Percentiles rank a stretch among this genome's conserved stretches.
Evolutionary conservation across 805 yeast genomes (phyloP).

Genomic region (Candida parachauliodes): DNA sequence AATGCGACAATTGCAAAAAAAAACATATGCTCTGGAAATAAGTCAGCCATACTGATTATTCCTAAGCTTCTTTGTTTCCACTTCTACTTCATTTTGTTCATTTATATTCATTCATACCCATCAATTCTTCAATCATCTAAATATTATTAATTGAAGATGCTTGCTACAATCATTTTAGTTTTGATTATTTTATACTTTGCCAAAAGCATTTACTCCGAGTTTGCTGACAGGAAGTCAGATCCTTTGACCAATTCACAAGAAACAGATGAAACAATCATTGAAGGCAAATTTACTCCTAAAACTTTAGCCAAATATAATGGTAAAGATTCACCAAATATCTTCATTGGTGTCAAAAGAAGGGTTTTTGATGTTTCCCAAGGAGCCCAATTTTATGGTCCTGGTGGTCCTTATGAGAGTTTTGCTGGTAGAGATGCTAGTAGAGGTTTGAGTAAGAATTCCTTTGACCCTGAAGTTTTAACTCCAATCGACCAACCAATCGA

Average conservation of each 20-base stretch:
- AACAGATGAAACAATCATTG: constrained; percentile 30
- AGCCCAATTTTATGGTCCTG: constrained; percentile 87
- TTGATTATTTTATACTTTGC: constrained; percentile 29
- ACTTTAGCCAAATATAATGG: constrained; percentile 79
- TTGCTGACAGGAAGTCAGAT: constrained; percentile 15
- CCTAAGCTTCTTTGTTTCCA: not conserved
- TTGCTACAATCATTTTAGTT: constrained; percentile 28
- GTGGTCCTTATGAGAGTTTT: constrained; percentile 90
- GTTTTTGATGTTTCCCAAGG: constrained; percentile 84
- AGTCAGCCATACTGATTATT: too few relatives aligned
- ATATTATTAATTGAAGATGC: constrained; percentile 13
- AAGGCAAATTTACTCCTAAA: constrained; percentile 65
- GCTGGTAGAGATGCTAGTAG: constrained; percentile 96
- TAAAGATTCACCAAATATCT: constrained; percentile 71
- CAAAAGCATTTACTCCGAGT: constrained; percentile 25
- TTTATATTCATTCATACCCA: not conserved
- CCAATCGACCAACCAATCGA: constrained; percentile 79
- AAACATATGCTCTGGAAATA: not conserved
- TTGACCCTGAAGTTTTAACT: constrained; percentile 63
- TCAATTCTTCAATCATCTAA: not conserved
- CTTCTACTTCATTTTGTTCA: constrained; percentile 4
- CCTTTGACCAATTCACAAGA: constrained; percentile 23
- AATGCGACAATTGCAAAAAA: not conserved
- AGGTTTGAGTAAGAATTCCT: constrained; percentile 85
- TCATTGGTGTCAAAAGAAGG: constrained; percentile 78